Evolutionary conservation across 345 rosid genomes (phyloP).

Genomic region (Hevea brasiliensis): DNA sequence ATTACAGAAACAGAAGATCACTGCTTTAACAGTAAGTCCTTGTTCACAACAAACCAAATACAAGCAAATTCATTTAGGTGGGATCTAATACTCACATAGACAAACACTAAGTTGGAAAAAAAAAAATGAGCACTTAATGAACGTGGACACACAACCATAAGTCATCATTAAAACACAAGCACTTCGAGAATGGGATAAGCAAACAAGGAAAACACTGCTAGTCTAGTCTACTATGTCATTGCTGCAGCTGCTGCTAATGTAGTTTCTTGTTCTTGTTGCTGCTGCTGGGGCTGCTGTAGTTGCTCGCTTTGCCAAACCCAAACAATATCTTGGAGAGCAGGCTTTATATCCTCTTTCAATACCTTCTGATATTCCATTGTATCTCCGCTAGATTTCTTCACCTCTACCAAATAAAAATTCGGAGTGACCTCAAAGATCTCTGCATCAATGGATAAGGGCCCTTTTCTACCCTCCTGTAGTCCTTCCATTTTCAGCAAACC

Average conservation of each 20-base stretch:
- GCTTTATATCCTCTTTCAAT: constrained; percentile 19
- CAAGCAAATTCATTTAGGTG: neutral
- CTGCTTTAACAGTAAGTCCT: neutral
- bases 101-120: neutral
- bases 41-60: neutral
- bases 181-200: neutral
- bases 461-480: constrained; percentile 22
- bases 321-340: constrained; percentile 27
- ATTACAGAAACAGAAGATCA: neutral
- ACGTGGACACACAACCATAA: too few relatives aligned
- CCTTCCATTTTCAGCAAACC: constrained; percentile 27
- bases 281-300: neutral
- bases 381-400: constrained; percentile 20
- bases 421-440: constrained; percentile 30
- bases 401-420: constrained; percentile 24
- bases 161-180: neutral
- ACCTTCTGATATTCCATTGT: constrained; percentile 26
- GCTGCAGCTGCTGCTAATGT: neutral
- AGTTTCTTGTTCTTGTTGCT: neutral
- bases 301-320: constrained; percentile 26
- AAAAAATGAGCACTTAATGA: too few relatives aligned
- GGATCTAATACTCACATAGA: neutral
- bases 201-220: neutral
- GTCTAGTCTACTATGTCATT: neutral
- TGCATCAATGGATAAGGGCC: constrained; percentile 22